phyloP scores from a whole-genome alignment of 176 grass and related monocot genomes.

The Dendrocalamus sinicus region DNA sequence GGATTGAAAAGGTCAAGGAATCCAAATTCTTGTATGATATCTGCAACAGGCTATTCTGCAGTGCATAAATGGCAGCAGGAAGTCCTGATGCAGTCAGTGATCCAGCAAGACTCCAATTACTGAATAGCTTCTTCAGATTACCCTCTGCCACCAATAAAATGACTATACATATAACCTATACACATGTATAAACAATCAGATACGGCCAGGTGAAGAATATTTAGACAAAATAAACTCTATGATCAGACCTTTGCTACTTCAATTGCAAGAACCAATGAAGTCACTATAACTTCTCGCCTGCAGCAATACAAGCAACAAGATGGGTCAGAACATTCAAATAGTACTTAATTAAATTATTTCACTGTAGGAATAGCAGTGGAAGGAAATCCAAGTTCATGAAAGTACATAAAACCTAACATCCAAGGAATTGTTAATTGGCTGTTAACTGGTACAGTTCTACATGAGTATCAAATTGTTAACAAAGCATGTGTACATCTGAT shows the following conservation, averaged over 20 bases:
- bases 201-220: not conserved
- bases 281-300: conserved; percentile 93
- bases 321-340: conserved; percentile 20
- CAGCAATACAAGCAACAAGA: conserved; percentile 34
- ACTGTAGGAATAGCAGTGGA: not conserved
- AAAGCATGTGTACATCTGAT: conserved; percentile 4
- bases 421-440: not conserved
- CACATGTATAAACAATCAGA: conserved; percentile 49
- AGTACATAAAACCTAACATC: conserved; percentile 7
- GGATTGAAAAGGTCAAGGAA: conserved; percentile 96
- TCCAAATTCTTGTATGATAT: conserved; percentile 99
- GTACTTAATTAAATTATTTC: conserved; percentile 18
- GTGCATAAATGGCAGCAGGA: conserved; percentile 92
- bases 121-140: conserved; percentile 64
- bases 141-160: conserved; percentile 76
- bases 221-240: conserved; percentile 33
- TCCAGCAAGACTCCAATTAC: conserved; percentile 70
- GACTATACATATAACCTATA: conserved; percentile 78
- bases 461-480: not conserved
- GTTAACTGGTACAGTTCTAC: conserved; percentile 19
- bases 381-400: conserved; percentile 3
- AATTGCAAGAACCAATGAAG: conserved; percentile 82
- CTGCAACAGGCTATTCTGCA: conserved; percentile 95
- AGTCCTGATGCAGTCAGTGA: conserved; percentile 90
- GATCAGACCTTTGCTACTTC: conserved; percentile 77